Percentiles rank a stretch among this genome's conserved stretches.
Conservation (phyloP, 169 alveolate genomes). For the Ichthyophthirius multifiliis region DNA sequence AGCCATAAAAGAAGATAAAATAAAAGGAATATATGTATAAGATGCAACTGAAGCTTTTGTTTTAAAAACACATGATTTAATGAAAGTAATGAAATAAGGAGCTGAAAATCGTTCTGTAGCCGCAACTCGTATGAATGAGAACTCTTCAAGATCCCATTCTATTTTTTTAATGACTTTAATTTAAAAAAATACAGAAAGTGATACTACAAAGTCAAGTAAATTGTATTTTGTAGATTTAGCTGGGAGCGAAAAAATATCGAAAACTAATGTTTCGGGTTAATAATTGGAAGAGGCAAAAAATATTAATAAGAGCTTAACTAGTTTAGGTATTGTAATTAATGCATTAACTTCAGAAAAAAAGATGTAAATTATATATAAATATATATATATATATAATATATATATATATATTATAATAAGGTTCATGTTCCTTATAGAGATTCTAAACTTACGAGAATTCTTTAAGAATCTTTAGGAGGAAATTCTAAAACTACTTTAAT, state of each 20-base stretch:
- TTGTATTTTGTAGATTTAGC: conserved; percentile 83
- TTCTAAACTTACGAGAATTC: conserved; percentile 84
- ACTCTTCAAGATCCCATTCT: conserved; percentile 70
- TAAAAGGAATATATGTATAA: conserved; percentile 81
- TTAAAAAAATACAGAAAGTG: conserved; percentile 51
- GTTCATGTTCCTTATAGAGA: conserved; percentile 89
- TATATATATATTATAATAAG: too few species aligned
- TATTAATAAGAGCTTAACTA: conserved; percentile 78
- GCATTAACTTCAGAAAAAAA: conserved; percentile 77
- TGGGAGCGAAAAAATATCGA: conserved; percentile 82
- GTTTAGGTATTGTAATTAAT: conserved; percentile 80
- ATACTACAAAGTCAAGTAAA: conserved; percentile 70
- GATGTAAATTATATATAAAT: too few species aligned
- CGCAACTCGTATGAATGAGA: conserved; percentile 86
- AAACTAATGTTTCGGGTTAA: conserved; percentile 78
- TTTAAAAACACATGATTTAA: conserved; percentile 77
- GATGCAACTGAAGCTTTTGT: conserved; percentile 86
- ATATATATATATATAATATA: too few species aligned
- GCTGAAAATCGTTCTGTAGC: conserved; percentile 84
- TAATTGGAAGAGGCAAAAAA: conserved; percentile 83
- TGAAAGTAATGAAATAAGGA: conserved; percentile 80
- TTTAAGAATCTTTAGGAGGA: conserved; percentile 80
- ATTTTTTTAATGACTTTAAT: conserved; percentile 74
- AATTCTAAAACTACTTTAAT: conserved; percentile 66
- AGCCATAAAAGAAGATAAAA: conserved; percentile 78